Evolutionary conservation across 2,329 filamentous ascomycete species (phyloP), one percentile per base, ranked within the genome.

Genomic region (Alternaria arborescens): DNA sequence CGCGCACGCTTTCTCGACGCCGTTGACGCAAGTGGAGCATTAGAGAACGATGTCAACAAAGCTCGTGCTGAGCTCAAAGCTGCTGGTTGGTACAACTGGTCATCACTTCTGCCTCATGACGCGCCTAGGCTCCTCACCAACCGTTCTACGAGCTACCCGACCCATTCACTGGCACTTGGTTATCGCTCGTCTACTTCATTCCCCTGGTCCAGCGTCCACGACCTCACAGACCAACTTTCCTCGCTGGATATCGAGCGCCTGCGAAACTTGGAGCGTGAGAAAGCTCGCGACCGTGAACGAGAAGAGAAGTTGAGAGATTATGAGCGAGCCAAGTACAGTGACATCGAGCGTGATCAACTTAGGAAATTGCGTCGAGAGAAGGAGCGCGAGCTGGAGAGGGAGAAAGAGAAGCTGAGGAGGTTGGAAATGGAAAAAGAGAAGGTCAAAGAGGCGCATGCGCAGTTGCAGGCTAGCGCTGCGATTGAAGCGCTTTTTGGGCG

Each of bases 21-120:
- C 0, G 20, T 73, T 4, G 61, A 67, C 1, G 12, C 44, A 4
- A 71, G 63, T 28, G 61, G 61, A 2, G 64, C 67, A 18, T 16
- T 73, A 4, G 65, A 71, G 24, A 69, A 70, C 50, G 71, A 72
- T 51, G 68, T 71, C 8, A 55, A 64, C 44, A 77, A 63, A 64
- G 69, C 64, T 24, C 65, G 53, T 40, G 61, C 59, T 26, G 63
- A 64, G 40, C 54, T 68, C 47, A 46, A 59, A 26, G 48, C 41
- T 22, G 54, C 30, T 5, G 65, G 61, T 2, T 54, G 59, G 60
- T 66, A 65, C 43, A 57, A 30, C 18, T 36, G 30, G 42, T 43
- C 54, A 7, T 22, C 16, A 7, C 28, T 14, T 11, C 10, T 20
- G 8, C 30, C 30, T 5, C 28, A 46, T 10, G 16, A 46, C 11